These are phyloP conservation scores for Heterobasidion annosum DNA, from an alignment of 1,284 basidiomycete species.

Conservation along the genomic window DNA sequence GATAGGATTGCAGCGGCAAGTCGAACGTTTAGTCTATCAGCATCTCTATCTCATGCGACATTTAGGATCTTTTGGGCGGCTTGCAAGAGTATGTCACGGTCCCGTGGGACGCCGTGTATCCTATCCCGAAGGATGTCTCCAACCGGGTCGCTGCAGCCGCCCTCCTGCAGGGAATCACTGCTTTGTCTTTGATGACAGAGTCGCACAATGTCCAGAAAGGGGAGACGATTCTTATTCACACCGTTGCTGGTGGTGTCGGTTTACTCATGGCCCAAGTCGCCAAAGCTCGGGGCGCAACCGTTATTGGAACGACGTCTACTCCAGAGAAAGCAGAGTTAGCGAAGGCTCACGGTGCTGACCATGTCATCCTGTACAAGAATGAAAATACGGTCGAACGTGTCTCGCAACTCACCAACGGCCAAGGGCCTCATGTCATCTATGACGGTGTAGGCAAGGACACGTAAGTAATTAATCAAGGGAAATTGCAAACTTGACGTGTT, in stretches of 20 bases:
- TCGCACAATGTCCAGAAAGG: conserved; percentile 75
- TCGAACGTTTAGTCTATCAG: background rate
- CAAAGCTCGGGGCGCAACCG: conserved; percentile 73
- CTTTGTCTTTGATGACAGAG: conserved; percentile 74
- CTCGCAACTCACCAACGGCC: conserved; percentile 72
- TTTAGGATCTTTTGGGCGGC: conserved; percentile 26
- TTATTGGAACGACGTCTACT: conserved; percentile 93
- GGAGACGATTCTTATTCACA: conserved; percentile 75
- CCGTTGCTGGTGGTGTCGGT: conserved; percentile 78
- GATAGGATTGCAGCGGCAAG: conserved; percentile 33
- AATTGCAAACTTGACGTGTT: background rate
- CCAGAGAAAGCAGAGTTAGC: conserved; percentile 82
- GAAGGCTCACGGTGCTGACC: conserved; percentile 72
- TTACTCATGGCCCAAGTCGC: conserved; percentile 54
- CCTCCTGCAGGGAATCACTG: conserved; percentile 75
- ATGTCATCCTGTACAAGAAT: conserved; percentile 77
- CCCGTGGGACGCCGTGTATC: conserved; percentile 47
- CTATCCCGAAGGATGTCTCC: conserved; percentile 52
- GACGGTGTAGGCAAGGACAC: conserved; percentile 95
- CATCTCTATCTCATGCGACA: background rate
- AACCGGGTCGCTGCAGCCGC: conserved; percentile 61
- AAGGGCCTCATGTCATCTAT: conserved; percentile 82
- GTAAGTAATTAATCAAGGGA: conserved; percentile 28
- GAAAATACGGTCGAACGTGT: conserved; percentile 68
- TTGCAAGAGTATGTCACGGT: conserved; percentile 76